phyloP scores from a whole-genome alignment of 495 filamentous ascomycete genomes.

The Oleoguttula mirabilis region DNA sequence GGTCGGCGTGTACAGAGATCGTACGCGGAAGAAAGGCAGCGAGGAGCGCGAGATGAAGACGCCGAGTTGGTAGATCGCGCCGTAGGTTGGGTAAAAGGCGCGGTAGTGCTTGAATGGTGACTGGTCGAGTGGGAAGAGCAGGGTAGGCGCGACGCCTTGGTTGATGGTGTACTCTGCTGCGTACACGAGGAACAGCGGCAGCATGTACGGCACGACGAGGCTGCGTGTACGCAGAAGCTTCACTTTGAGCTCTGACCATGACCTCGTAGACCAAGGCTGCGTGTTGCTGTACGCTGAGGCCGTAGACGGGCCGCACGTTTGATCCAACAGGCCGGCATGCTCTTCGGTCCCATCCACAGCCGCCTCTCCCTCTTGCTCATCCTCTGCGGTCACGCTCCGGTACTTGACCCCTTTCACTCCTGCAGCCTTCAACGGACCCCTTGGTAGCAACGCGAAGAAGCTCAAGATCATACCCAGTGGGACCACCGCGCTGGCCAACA shows the following conservation, averaged over 20 bases:
- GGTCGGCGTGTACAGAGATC: conserved; percentile 67
- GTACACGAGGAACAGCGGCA: conserved; percentile 84
- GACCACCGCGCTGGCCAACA: conserved; percentile 65
- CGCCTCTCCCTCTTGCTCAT: conserved; percentile 30
- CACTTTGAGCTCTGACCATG: conserved; percentile 32
- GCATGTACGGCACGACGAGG: conserved; percentile 67
- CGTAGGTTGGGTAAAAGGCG: conserved; percentile 87
- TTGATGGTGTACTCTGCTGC: conserved; percentile 95
- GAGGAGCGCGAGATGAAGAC: conserved; percentile 91
- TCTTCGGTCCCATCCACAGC: conserved; percentile 21
- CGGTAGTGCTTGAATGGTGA: conserved; percentile 72
- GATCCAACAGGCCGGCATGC: conserved; percentile 30
- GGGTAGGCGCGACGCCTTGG: conserved; percentile 76
- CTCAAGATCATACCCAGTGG: conserved; percentile 71
- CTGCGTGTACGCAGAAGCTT: conserved; percentile 42
- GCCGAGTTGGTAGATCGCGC: conserved; percentile 82
- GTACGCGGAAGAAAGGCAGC: conserved; percentile 71
- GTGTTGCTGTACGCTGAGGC: conserved; percentile 7
- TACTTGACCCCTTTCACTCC: conserved; percentile 35
- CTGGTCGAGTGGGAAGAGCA: conserved; percentile 66
- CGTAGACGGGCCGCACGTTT: conserved; percentile 15
- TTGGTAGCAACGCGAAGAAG: conserved; percentile 72
- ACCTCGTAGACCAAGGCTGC: background rate
- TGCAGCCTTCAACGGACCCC: conserved; percentile 43
- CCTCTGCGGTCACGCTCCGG: conserved; percentile 21